Evolutionary conservation across 306 rosid genomes (phyloP).

Genomic region (Vigna reflexopilosa): DNA sequence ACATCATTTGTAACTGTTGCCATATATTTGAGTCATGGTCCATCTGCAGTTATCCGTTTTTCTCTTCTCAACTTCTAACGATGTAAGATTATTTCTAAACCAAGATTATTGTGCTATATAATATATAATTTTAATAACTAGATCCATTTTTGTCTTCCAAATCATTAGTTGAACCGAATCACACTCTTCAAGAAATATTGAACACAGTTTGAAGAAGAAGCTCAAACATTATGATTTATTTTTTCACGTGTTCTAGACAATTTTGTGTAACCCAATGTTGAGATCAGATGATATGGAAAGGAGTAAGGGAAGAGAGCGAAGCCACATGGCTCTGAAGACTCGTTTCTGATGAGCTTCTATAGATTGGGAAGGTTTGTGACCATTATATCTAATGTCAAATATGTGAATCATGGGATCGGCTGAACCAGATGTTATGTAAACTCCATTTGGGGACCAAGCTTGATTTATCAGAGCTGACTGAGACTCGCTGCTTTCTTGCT

Average conservation of each 20-base stretch:
- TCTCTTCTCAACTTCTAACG: no score
- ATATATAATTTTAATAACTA: no score
- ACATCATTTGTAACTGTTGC: no score
- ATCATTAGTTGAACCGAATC: no score
- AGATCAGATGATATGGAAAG: slow-evolving; percentile 83
- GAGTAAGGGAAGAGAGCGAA: slow-evolving; percentile 64
- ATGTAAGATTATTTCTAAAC: no score
- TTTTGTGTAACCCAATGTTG: slow-evolving; percentile 68
- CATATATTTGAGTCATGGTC: no score
- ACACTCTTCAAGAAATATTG: no score
- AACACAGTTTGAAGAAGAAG: no score
- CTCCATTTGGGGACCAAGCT: slow-evolving; percentile 86
- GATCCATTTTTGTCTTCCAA: no score
- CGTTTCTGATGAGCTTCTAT: slow-evolving; percentile 78
- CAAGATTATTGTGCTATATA: no score
- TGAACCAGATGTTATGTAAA: slow-evolving; percentile 74
- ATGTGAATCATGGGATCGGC: slow-evolving; percentile 85
- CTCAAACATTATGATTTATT: no score
- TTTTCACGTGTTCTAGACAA: slow-evolving; percentile 35
- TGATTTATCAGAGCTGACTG: slow-evolving; percentile 88
- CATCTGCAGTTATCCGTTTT: no score
- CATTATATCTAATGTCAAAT: slow-evolving; percentile 82
- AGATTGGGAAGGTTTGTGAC: slow-evolving; percentile 72
- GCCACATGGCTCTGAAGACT: slow-evolving; percentile 89
- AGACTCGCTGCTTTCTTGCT: slow-evolving; percentile 85